Evolutionary conservation across 495 filamentous ascomycete genomes (phyloP), one percentile per base, ranked within the genome.

Genomic region (Aspergillus affinis): DNA sequence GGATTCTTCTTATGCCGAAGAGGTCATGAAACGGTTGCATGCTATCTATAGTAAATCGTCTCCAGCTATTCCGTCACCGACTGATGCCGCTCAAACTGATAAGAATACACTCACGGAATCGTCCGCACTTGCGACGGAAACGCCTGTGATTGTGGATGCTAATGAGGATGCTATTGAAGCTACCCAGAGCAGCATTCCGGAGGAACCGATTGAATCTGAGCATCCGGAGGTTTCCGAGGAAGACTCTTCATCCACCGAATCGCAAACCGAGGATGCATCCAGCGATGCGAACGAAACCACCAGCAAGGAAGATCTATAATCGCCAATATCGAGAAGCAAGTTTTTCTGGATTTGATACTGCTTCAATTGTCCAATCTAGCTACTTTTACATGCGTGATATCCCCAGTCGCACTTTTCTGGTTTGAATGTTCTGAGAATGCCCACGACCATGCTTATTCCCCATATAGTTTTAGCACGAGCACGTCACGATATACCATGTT

Each of bases 1-100:
- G 71, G 90, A 96, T 69, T 88, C 90, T 6, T 82, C 86, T 15
- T 96, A 90, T 65, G 91, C 89, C 0, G 90, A 97, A 62, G 90
- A 87, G 58, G 88, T 93, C 0, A 82, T 92, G 76, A 85, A 77
- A 56, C 82, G 88, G 20, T 80, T 97, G 6, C 81, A 80, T 32
- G 84, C 83, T 3, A 90, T 86, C 3, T 86, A 86, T 65, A 77
- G 83, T 61, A 83, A 79, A 1, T 80, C 80, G 0, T 85, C 86
- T 49, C 84, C 78, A 55, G 69, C 67, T 32, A 64, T 68, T 15
- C 73, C 68, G 15, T 70, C 79, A 59, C 80, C 82, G 6, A 76
- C 67, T 62, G 81, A 76, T 63, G 82, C 64, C 59, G 76, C 64
- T 48, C 72, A 59, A 27, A 77, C 74, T 58, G 61, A 58, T 52